These are phyloP conservation scores for Beauveria bassiana DNA, from an alignment of 2,329 filamentous ascomycete species.

Conservation along the genomic window DNA sequence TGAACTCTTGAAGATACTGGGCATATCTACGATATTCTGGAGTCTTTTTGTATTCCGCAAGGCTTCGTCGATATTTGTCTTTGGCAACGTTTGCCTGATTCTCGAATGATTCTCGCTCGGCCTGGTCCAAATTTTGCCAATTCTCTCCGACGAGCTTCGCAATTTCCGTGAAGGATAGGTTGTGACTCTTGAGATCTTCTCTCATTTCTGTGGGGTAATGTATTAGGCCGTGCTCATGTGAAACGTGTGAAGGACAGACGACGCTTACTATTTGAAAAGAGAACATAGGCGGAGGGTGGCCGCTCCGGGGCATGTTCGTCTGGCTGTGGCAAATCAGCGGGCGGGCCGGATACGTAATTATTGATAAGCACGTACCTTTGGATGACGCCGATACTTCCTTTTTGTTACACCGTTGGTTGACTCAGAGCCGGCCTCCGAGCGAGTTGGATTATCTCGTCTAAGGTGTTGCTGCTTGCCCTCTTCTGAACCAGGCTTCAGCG, in stretches of 20 bases:
- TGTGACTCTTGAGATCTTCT: constrained; percentile 68
- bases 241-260: not conserved
- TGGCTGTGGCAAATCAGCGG: constrained; percentile 35
- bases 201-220: constrained; percentile 51
- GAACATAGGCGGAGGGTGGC: constrained; percentile 74
- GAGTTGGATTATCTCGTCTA: constrained; percentile 37
- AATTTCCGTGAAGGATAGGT: constrained; percentile 74
- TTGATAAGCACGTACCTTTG: constrained; percentile 48
- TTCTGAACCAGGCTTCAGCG: constrained; percentile 41
- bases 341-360: not conserved
- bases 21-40: constrained; percentile 59
- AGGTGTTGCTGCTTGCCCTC: constrained; percentile 46
- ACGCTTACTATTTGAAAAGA: constrained; percentile 73
- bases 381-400: constrained; percentile 70
- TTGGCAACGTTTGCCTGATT: constrained; percentile 64
- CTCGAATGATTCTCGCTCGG: constrained; percentile 66
- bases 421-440: constrained; percentile 39
- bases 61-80: constrained; percentile 66
- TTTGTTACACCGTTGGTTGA: constrained; percentile 42
- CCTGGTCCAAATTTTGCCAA: constrained; percentile 63
- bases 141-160: constrained; percentile 75
- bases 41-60: constrained; percentile 73
- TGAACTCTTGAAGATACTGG: constrained; percentile 70
- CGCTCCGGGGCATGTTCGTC: constrained; percentile 75
- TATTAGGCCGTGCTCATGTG: not conserved